Conservation (phyloP, 257 asterid species). For the Sherardia arvensis region DNA sequence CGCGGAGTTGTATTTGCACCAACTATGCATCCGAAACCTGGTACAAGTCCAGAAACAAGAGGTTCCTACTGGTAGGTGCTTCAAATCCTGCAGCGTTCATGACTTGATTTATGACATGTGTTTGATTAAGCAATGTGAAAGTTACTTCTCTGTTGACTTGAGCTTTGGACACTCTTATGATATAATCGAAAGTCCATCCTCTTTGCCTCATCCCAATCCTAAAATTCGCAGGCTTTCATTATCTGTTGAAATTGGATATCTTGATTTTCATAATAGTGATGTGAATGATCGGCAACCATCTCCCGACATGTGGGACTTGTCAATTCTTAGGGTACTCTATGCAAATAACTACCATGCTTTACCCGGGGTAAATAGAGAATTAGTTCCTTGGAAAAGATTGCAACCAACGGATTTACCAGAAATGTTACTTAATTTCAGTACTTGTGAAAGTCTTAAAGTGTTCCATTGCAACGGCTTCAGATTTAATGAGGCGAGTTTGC, state of each 20-base stretch:
- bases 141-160: not conserved
- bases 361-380: not conserved
- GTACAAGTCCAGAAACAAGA: not conserved
- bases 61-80: not conserved
- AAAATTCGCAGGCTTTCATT: constrained; percentile 1
- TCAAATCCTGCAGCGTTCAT: constrained; percentile 2
- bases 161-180: not conserved
- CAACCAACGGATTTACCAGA: not conserved
- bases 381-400: not conserved
- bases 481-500: not conserved
- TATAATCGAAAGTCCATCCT: not conserved
- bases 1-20: not conserved
- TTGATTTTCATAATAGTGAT: not conserved
- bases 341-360: not conserved
- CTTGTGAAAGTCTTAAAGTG: not conserved
- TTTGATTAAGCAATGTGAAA: not conserved
- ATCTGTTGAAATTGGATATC: not conserved
- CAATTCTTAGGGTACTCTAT: not conserved
- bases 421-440: not conserved
- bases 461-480: constrained; percentile 1
- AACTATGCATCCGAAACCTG: not conserved
- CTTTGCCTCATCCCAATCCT: not conserved
- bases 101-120: not conserved
- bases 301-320: not conserved
- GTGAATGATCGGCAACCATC: not conserved